Conservation (phyloP, 169 alveolate genomes). For the Eimeria praecox region DNA sequence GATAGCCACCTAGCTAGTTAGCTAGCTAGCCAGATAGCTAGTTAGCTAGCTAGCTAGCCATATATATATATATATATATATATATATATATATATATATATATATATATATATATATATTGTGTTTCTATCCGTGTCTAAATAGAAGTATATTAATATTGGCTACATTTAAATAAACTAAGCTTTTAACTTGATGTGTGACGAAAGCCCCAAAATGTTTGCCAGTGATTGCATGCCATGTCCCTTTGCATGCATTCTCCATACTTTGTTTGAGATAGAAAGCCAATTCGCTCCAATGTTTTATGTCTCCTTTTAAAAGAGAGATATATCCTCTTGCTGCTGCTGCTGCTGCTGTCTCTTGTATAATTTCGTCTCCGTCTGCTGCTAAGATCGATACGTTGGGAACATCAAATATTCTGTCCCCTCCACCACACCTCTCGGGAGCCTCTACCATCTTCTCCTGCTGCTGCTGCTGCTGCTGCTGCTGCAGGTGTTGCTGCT, state of each 20-base stretch:
- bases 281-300: constrained; percentile 86
- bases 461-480: not conserved
- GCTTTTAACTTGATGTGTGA: constrained; percentile 90
- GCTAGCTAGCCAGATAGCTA: no score
- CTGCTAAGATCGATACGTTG: not conserved
- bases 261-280: constrained; percentile 86
- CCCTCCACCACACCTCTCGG: not conserved
- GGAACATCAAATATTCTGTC: not conserved
- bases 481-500: not conserved
- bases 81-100: no score
- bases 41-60: no score
- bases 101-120: no score
- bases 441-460: not conserved
- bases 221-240: constrained; percentile 91
- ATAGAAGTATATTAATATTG: constrained; percentile 84
- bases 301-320: constrained; percentile 81
- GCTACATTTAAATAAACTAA: constrained; percentile 87
- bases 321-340: constrained; percentile 84
- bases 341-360: constrained; percentile 87
- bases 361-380: constrained; percentile 83
- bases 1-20: no score
- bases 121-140: constrained; percentile 88
- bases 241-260: constrained; percentile 88
- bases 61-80: no score
- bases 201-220: constrained; percentile 89